Evolutionary conservation across 768 basidiomycete species (phyloP), one percentile per base, ranked within the genome.

Genomic region (Pisolithus marmoratus): DNA sequence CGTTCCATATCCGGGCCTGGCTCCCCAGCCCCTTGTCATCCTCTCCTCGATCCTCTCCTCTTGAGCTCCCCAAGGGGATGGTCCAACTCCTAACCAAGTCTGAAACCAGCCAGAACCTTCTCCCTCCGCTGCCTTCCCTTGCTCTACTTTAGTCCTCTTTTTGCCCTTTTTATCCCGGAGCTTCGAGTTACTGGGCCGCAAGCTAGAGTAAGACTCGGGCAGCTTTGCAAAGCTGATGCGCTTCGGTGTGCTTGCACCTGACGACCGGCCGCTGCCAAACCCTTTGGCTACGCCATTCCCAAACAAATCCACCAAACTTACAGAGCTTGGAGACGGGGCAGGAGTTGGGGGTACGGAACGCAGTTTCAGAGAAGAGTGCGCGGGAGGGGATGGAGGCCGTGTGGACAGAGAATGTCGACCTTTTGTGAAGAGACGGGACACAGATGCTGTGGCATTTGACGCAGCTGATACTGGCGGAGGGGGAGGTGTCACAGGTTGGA

Each of bases 171-270:
- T 67, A 31, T 56, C 58, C 57, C 69, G 70, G 46, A 72, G 63
- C 55, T 68, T 70, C 50, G 72, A 67, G 34, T 54, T 65, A 15
- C 60, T 67, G 48, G 59, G 63, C 53, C 60, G 64, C 51, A 68
- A 67, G 8, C 67, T 63, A 48, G 77, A 72, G 55, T 85, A 83
- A 34, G 82, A 79, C 66, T 88, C 87, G 0, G 87, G 86, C 45
- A 85, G 72, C 68, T 83, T 76, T 34, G 86, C 86, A 57, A 90
- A 90, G 54, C 83, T 86, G 40, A 90, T 89, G n/a, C 82, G 75
- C 58, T 86, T 89, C 8, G 87, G 85, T 12, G 87, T 79, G 70
- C 63, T 80, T 68, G 69, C 53, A 48, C 78, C 73, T 48, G 79
- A 82, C 42, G 79, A 76, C 11, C 77, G 62, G 38, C 73, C 56